Evolutionary conservation across 768 basidiomycete species (phyloP).

Genomic region (Xerocomus potaroensis): DNA sequence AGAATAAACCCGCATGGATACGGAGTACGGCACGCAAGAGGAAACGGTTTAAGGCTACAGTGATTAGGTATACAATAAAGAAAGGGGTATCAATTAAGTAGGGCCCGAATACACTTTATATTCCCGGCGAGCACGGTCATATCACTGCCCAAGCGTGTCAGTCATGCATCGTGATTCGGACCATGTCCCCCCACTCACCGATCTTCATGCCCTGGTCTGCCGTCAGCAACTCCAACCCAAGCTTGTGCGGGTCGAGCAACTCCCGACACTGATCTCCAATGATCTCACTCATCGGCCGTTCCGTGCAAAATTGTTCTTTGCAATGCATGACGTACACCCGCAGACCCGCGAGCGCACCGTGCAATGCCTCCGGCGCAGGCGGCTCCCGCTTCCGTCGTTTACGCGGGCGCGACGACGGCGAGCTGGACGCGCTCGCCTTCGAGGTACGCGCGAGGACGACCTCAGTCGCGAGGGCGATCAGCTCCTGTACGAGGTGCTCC

Average conservation of each 20-base stretch:
- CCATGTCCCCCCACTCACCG: slow-evolving; percentile 42
- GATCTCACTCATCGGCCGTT: slow-evolving; percentile 53
- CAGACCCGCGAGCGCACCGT: slow-evolving; percentile 53
- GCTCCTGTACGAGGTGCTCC: slow-evolving; percentile 71
- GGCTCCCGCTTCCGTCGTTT: slow-evolving; percentile 39
- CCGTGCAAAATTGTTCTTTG: slow-evolving; percentile 64
- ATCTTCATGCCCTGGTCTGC: slow-evolving; percentile 81
- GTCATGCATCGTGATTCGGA: not conserved
- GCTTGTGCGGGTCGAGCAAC: slow-evolving; percentile 52
- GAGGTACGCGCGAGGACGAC: slow-evolving; percentile 45
- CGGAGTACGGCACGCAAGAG: not conserved
- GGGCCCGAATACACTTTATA: slow-evolving; percentile 6
- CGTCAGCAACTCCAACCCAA: slow-evolving; percentile 69
- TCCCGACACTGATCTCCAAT: slow-evolving; percentile 71
- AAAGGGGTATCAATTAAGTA: slow-evolving; percentile 16
- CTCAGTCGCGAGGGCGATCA: slow-evolving; percentile 63
- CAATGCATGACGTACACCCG: slow-evolving; percentile 82
- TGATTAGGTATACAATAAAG: slow-evolving; percentile 33
- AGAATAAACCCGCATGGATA: too few species aligned
- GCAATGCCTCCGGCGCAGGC: slow-evolving; percentile 40
- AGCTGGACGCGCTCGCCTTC: not conserved
- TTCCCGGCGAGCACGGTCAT: slow-evolving; percentile 21
- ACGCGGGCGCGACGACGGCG: slow-evolving; percentile 14
- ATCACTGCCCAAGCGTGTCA: slow-evolving; percentile 30
- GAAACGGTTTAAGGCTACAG: slow-evolving; percentile 37